Percentiles rank a stretch among this genome's conserved stretches.
phyloP scores from a whole-genome alignment of 2,329 filamentous ascomycete genomes.

The Aphanocladium album region DNA sequence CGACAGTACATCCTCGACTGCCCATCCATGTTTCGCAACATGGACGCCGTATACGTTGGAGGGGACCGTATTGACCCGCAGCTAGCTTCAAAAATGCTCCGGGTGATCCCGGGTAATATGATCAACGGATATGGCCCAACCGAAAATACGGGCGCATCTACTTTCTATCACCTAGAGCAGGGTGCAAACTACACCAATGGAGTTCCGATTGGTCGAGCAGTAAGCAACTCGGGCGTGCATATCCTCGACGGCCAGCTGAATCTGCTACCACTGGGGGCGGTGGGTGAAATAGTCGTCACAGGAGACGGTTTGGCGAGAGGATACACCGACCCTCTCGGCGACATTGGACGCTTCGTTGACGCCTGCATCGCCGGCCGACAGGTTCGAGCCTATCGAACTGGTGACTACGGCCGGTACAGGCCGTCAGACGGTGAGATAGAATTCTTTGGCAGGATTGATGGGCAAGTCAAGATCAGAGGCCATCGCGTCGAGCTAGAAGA shows the following conservation, averaged over 20 bases:
- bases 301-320: constrained; percentile 20
- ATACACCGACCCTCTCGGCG: constrained; percentile 18
- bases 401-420: constrained; percentile 22
- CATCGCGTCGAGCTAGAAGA: constrained; percentile 26
- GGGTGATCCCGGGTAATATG: constrained; percentile 3
- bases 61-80: constrained; percentile 21
- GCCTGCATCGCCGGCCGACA: constrained; percentile 6
- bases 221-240: constrained; percentile 19
- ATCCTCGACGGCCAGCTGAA: constrained; percentile 19
- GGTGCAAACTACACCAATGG: constrained; percentile 13
- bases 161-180: constrained; percentile 12
- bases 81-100: constrained; percentile 2
- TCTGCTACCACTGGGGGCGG: constrained; percentile 18
- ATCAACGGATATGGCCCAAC: constrained; percentile 22
- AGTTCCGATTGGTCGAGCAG: constrained; percentile 20
- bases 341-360: constrained; percentile 16
- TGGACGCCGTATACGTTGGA: no score
- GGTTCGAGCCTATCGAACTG: constrained; percentile 22
- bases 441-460: constrained; percentile 25
- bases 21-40: no score
- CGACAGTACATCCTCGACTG: constrained; percentile 24
- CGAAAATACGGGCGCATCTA: constrained; percentile 19
- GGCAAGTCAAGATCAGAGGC: constrained; percentile 26
- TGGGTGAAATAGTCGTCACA: constrained; percentile 23
- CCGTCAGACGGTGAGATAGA: constrained; percentile 21